Base-by-base conservation (phyloP, 345 rosid genomes). In the Eucalyptus lansdowneana region DNA sequence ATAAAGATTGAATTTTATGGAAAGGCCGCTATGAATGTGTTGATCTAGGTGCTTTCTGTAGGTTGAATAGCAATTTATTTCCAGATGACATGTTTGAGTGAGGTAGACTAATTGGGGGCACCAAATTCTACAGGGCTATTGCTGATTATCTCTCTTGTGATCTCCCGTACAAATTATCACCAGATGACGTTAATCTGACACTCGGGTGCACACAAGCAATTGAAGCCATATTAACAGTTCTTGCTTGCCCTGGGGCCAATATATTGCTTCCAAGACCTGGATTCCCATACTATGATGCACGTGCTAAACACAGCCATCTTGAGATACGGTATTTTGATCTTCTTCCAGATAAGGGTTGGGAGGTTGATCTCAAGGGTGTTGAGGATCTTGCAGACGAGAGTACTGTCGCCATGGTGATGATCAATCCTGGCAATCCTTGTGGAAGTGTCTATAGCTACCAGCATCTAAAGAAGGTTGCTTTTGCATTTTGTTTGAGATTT, bases 351-450 rank as follows among this genome's bases (percentile, higher is more conserved):
- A 94, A 89, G 7, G 94, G 92, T 44, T 96, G 97, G 97, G 95
- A 93, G 85, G 95, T 95, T 89, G 98, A 96, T 92, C 93, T 96
- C 34, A 91, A 92, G 58, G 91, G 92, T 53, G 90, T 96, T 37
- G 94, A 95, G 92, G 90, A 95, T 69, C 94, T 93, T 86, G 94
- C 95, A 9, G 97, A 96, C 22, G 93, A 94, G 62, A 95, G 94
- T 86, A 96, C 97, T 8, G 94, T 90, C 11, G 98, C 96, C 17
- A 92, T 96, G 92, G 95, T 95, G 69, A 88, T 96, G 80, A 92
- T 94, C 12, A 96, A 95, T 91, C 96, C 97, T 9, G 93, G 96
- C 15, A 95, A 94, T 89, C 95, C 98, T 21, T 93, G 96, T 88
- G 99, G 96, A 87, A 94, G 90, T 89, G 95, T 96, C 88, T 96